A percentile compares a stretch with the other conserved stretches of the same genome.
Evolutionary conservation across 2,329 filamentous ascomycete genomes (phyloP).

Genomic region (Harringtonia lauricola): DNA sequence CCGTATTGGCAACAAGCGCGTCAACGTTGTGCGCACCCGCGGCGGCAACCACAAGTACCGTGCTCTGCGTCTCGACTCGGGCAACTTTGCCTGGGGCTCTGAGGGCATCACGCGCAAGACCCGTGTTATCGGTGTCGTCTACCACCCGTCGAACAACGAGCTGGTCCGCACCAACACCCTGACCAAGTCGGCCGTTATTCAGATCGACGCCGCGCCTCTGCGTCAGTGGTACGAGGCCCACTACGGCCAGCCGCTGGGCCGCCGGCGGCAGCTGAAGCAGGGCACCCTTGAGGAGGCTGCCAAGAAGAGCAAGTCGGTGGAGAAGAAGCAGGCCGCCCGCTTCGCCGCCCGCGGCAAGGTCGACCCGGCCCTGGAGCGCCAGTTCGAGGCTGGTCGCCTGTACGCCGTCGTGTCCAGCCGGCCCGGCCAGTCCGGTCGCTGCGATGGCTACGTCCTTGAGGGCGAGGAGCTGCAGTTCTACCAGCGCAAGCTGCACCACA

Average conservation of each 20-base stretch:
- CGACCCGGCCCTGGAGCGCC: constrained; percentile 83
- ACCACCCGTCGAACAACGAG: constrained; percentile 99
- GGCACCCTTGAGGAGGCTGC: constrained; percentile 51
- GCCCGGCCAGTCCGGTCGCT: constrained; percentile 93
- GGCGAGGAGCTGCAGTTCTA: constrained; percentile 99
- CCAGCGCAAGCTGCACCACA: constrained; percentile 99
- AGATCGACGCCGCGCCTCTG: constrained; percentile 98
- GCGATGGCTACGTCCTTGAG: constrained; percentile 96
- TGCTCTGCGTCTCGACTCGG: constrained; percentile 93
- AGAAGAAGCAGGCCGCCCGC: constrained; percentile 93
- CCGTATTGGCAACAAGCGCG: constrained; percentile 67
- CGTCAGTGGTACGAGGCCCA: constrained; percentile 99
- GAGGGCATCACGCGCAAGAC: constrained; percentile 98
- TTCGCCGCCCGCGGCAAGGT: constrained; percentile 82
- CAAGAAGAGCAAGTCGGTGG: constrained; percentile 92
- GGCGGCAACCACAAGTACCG: constrained; percentile 99
- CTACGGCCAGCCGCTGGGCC: constrained; percentile 86
- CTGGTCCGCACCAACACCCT: constrained; percentile 99
- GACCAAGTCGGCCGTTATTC: constrained; percentile 96
- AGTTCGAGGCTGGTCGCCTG: constrained; percentile 98
- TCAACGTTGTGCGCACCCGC: constrained; percentile 31
- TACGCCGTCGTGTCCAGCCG: constrained; percentile 88
- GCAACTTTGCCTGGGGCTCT: constrained; percentile 99
- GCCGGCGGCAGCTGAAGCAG: constrained; percentile 79
- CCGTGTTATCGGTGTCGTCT: constrained; percentile 95